Evolutionary conservation across 345 rosid genomes (phyloP).

Genomic region (Salix viminalis): DNA sequence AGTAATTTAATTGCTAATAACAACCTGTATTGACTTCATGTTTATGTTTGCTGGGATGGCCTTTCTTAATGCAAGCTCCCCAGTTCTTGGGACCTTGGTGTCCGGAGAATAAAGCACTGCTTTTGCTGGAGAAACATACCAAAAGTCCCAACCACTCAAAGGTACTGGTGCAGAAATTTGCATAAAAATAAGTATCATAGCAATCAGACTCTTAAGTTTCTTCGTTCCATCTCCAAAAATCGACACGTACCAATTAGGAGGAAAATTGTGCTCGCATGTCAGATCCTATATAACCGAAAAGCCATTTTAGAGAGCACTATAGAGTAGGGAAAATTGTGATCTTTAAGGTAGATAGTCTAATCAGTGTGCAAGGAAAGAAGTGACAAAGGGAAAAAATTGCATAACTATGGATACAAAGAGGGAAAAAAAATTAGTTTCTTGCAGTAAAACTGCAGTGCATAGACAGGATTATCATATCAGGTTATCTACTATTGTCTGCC

Average conservation of each 20-base stretch:
- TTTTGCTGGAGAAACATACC: conserved; percentile 49
- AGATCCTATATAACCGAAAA: conserved; percentile 56
- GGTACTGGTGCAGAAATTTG: conserved; percentile 67
- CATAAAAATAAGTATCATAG: conserved; percentile 44
- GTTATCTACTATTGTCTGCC: too few relatives aligned
- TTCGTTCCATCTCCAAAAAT: conserved; percentile 30
- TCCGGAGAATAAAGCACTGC: conserved; percentile 85
- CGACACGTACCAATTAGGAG: conserved; percentile 25
- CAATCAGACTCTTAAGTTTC: conserved; percentile 45
- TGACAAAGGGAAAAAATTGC: too few relatives aligned
- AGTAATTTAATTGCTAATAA: conserved; percentile 2
- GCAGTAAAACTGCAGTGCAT: too few relatives aligned
- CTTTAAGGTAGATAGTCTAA: not conserved
- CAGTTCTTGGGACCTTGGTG: conserved; percentile 88
- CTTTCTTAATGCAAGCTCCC: conserved; percentile 84
- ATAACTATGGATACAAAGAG: too few relatives aligned
- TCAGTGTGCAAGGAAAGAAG: not conserved
- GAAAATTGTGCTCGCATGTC: conserved; percentile 17
- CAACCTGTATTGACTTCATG: conserved; percentile 85
- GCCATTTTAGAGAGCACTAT: conserved; percentile 25
- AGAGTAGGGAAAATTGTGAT: conserved; percentile 5
- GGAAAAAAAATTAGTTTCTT: too few relatives aligned
- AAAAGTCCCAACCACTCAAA: conserved; percentile 46
- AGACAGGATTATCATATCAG: too few relatives aligned
- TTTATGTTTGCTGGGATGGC: conserved; percentile 87